Base-by-base conservation (phyloP, 148 eudicot genomes). In the Arbutus unedo region DNA sequence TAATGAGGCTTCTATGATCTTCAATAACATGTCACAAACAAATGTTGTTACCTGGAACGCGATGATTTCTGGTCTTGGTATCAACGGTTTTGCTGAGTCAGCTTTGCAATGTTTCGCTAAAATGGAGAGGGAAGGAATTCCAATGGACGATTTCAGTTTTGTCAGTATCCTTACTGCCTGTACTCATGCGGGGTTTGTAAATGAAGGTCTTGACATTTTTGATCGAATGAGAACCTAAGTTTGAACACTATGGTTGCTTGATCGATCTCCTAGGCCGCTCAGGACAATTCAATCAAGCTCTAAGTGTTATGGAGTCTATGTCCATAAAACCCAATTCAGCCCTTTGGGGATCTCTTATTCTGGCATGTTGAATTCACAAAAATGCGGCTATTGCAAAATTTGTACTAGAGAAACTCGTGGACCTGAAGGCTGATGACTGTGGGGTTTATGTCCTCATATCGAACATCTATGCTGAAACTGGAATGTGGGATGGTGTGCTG, bases 201-300 rank as follows among this genome's bases (percentile, higher is more conserved):
- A 10, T 13, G 54, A 53, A 66, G 85, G 85, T 11, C 79, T 77
- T 66, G 68, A 77, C 18, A 77, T 83, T n/a, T 83, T 83, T 77
- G n/a, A 31, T 19, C 7, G 68, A 68, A 77, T 83, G 81, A 43
- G 59, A 53, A 14, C 84, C 84, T 3, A 82, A 82, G 85, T 45
- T 83, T 53, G 81, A 83, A 77, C 85, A 83, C 81, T 83, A 77
- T 64, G 81, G 85, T 41, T 83, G 85, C 54, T 83, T 77, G 67
- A 68, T 83, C 68, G 85, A 83, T 75, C 81, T 76, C 57, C 85
- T 83, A 66, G 85, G 80, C 51, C 81, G 81, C 2, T 81, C 85
- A 62, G 81, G 85, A 44, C 75, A 68, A 23, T 51, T 83, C 44
- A 72, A 70, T n/a, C 60, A 68, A 78, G 85, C 77, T 50, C 51